A percentile compares a stretch with the other conserved stretches of the same genome.
phyloP scores from a whole-genome alignment of 2,329 filamentous ascomycete species.

The Cladosporium sp. region DNA sequence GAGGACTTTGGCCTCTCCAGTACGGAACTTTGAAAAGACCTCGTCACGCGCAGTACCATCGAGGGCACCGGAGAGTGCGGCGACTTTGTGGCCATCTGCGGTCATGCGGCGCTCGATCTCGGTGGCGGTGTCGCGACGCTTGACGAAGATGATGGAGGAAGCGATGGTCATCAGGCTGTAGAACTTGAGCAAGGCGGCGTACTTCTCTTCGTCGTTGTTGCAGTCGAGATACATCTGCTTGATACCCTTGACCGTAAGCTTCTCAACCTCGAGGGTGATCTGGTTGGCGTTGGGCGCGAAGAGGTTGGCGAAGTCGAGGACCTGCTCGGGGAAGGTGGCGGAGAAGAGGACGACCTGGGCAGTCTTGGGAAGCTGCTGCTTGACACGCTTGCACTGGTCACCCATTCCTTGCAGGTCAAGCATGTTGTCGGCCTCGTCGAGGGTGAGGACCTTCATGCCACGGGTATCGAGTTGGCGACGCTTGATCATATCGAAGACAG shows the following conservation, averaged over 20 bases:
- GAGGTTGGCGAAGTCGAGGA: constrained; percentile 73
- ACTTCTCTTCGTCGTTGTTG: constrained; percentile 74
- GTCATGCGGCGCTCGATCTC: constrained; percentile 84
- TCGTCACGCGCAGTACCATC: constrained; percentile 78
- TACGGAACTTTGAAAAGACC: constrained; percentile 81
- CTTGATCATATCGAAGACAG: constrained; percentile 80
- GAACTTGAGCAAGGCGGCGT: constrained; percentile 80
- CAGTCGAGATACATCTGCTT: constrained; percentile 98
- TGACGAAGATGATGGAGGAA: constrained; percentile 97
- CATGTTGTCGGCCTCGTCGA: constrained; percentile 99
- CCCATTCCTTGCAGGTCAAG: constrained; percentile 90
- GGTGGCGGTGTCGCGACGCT: constrained; percentile 80
- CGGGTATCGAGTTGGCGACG: constrained; percentile 67
- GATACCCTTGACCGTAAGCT: constrained; percentile 94
- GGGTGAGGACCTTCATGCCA: constrained; percentile 73
- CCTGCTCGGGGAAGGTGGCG: constrained; percentile 83
- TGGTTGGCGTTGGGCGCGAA: constrained; percentile 85
- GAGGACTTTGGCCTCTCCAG: constrained; percentile 84
- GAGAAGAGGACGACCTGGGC: constrained; percentile 95
- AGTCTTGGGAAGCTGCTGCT: constrained; percentile 63
- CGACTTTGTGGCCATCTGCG: constrained; percentile 84
- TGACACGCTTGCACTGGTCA: constrained; percentile 89
- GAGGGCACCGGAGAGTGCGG: constrained; percentile 80
- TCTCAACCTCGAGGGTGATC: constrained; percentile 81
- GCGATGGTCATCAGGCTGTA: constrained; percentile 96